Base-by-base conservation (phyloP, 2,329 filamentous ascomycete genomes). In the Tolypocladium paradoxum region DNA sequence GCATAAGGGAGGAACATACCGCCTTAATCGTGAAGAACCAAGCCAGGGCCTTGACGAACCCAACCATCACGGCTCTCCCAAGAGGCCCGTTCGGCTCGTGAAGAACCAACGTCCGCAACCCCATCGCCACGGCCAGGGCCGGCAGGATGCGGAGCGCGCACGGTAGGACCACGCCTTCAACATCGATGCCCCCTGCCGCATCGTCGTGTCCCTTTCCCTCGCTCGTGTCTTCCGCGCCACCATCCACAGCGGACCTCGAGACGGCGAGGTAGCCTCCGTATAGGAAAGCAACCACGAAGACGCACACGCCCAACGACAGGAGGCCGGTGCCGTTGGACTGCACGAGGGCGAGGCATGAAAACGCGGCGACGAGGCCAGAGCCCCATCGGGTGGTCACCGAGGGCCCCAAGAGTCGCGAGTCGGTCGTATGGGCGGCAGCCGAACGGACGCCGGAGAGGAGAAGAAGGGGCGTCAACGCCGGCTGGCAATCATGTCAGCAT, bases 21-120 rank as follows among this genome's bases (percentile, higher is more conserved):
- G 62, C 56, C 45, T 63, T 61, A 3, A 67, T 62, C 0, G 57
- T 59, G 31, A 67, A 72, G 51, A 62, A 68, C 70, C 71, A 75
- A 2, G 63, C 58, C 0, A 60, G 53, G 0, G 65, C 64, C 24
- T 73, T 73, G 0, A 57, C 47, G 0, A 63, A 24, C 0, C 64
- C 69, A 2, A 69, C 38, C 0, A 56, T 16, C 0, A 70, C 7
- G 0, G 57, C 22, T 8, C 8, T 2, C 9, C 14, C 9, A 20
- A 38, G 2, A 22, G 20, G 3, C 9, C 48, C 48, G 5, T 29
- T 37, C 22, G 34, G 7, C 48, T 37, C 9, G 9, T 31, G 22
- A 7, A 49, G 8, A 4, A 38, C 18, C 4, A 29, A 36, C 22
- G 20, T 38, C 2, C 48, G 34, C 16, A 49, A 4, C 7, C 22